Evolutionary conservation across 1,139 yeast genomes (phyloP), one percentile per base, ranked within the genome.

Genomic region (Geotrichum reessii): DNA sequence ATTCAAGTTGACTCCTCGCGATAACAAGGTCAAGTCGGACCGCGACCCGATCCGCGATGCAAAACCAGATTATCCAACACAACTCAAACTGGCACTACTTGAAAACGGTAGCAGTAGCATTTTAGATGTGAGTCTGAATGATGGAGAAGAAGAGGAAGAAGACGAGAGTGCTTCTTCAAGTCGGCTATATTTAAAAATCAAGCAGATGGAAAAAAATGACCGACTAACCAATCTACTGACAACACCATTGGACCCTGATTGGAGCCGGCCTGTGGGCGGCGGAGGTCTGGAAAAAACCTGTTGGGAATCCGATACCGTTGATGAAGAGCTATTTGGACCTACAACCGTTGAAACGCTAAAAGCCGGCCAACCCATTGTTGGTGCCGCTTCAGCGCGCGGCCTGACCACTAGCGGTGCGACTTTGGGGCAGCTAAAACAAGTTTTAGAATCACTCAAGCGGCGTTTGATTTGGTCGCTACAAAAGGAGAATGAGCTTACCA

Each of bases 391-490:
- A 1, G 17, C 28, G 0, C 55, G 42, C 12, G 58, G 40, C 44
- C 51, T 48, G 3, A 12, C 56, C 5, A 12, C 50, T 8, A 46
- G 46, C 12, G 25, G 49, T 1, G 53, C 57, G 12, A 57, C 60
- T 8, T 40, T 55, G 24, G 58, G 57, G 6, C 52, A 57, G 47
- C 2, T 72, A 22, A 63, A 66, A 12, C 61, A 63, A 1, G 63
- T 67, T 17, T 66, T 70, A 11, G 68, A 68, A 7, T 67, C 68
- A 12, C 67, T 80, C 51, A 73, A 75, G 53, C 67, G 77, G 37
- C 74, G 76, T 58, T 69, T 73, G 48, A 60, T 68, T 1, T 84
- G 89, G 70, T 78, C 84, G 2, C 63, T 73, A n/a, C 79, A 78
- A 58, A 75, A 84, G 24, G 78, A 81, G 58, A 70, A 74, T 53